A percentile compares a stretch with the other conserved stretches of the same genome.
Evolutionary conservation across 225 moss, liverwort and hornwort species (phyloP).

Genomic region (Polytrichum commune): DNA sequence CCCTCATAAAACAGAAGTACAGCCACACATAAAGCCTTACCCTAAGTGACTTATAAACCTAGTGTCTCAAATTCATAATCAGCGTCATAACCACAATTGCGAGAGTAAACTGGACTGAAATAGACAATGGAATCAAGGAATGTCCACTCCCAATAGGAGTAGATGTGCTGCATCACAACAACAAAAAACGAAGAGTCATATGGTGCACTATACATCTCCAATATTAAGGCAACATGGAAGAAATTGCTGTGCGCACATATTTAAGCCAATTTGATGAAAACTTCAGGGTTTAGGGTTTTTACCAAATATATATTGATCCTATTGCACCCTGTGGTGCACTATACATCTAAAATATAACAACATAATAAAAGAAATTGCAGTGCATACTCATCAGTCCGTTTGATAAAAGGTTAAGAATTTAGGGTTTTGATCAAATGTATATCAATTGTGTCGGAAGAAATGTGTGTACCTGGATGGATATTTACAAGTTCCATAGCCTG

Average conservation of each 20-base stretch:
- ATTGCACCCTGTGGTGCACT: not conserved
- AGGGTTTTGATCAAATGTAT: not conserved
- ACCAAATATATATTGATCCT: conserved; percentile 7
- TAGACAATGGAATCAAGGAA: not conserved
- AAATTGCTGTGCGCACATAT: too few species aligned
- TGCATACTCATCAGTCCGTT: too few species aligned
- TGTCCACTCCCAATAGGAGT: not conserved
- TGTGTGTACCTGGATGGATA: conserved; percentile 41
- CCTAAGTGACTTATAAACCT: not conserved
- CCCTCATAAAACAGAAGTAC: not conserved
- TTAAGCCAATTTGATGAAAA: not conserved
- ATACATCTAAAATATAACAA: not conserved
- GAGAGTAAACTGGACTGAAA: not conserved
- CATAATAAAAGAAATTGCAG: not conserved
- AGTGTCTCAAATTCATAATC: not conserved
- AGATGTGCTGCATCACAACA: not conserved
- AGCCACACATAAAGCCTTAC: not conserved
- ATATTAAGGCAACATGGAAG: too few species aligned
- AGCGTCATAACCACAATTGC: not conserved
- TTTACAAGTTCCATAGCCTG: conserved; percentile 42
- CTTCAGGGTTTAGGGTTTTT: not conserved
- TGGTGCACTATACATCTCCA: too few species aligned
- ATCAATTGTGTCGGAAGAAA: conserved; percentile 1
- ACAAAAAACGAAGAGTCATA: too few species aligned
- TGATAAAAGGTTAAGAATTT: too few species aligned